Percentiles rank a stretch among this genome's conserved stretches.
phyloP scores from a whole-genome alignment of 805 yeast genomes.

The Starmera amethionina region DNA sequence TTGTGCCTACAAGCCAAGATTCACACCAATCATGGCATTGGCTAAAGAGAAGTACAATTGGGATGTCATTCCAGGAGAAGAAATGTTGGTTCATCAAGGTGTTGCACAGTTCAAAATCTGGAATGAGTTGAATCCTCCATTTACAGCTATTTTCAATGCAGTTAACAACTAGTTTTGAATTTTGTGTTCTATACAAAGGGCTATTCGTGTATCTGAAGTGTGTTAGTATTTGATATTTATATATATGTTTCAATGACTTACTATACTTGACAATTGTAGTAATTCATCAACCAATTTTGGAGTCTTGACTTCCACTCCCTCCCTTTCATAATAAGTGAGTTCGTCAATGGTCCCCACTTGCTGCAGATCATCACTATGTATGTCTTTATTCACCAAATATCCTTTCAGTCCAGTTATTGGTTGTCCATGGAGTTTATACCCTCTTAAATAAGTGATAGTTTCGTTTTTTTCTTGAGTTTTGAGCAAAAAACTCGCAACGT shows the following conservation, averaged over 20 bases:
- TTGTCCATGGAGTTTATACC: conserved; percentile 24
- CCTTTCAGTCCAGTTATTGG: conserved; percentile 8
- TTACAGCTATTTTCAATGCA: conserved; percentile 48
- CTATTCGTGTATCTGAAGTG: too few species aligned
- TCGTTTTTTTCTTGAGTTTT: conserved; percentile 4
- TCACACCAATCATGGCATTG: conserved; percentile 77
- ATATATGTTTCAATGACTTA: background rate
- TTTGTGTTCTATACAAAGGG: too few species aligned
- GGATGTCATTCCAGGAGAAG: conserved; percentile 84
- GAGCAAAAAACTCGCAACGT: conserved; percentile 9
- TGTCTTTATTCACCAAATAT: conserved; percentile 9
- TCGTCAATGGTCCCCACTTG: conserved; percentile 7
- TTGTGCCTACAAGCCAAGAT: conserved; percentile 88
- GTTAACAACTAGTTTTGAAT: conserved; percentile 25
- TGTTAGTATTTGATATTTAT: too few species aligned
- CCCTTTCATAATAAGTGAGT: conserved; percentile 27
- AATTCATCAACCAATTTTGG: conserved; percentile 19
- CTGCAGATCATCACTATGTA: conserved; percentile 11
- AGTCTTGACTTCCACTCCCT: conserved; percentile 22
- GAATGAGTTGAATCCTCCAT: conserved; percentile 61
- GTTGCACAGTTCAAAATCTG: conserved; percentile 75
- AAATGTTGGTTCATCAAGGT: conserved; percentile 92
- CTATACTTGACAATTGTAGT: conserved; percentile 8
- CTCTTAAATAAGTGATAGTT: conserved; percentile 22
- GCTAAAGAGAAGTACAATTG: conserved; percentile 57